A percentile compares a stretch with the other conserved stretches of the same genome.
Evolutionary conservation across 164 flowering plant species (phyloP).

Genomic region (Aristolochia fimbriata): DNA sequence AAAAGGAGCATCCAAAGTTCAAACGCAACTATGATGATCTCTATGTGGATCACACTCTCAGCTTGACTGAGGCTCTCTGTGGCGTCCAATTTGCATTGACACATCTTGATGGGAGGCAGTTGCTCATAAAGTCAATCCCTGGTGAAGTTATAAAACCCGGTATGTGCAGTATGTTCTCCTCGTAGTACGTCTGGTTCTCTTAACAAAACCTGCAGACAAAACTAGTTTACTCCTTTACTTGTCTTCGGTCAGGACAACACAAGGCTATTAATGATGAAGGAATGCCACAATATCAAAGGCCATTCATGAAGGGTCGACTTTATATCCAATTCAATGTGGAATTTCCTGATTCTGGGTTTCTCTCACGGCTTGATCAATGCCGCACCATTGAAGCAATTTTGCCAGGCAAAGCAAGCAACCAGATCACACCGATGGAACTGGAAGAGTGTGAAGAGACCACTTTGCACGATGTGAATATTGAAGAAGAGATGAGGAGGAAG

Average conservation of each 20-base stretch:
- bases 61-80: slow-evolving; percentile 45
- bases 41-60: slow-evolving; percentile 34
- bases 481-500: slow-evolving; percentile 48
- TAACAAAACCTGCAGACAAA: not conserved
- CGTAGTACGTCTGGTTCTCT: not conserved
- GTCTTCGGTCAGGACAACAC: slow-evolving; percentile 26
- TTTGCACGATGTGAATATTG: slow-evolving; percentile 50
- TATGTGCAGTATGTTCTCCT: slow-evolving; percentile 3
- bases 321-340: slow-evolving; percentile 51
- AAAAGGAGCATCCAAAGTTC: slow-evolving; percentile 44
- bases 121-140: slow-evolving; percentile 43
- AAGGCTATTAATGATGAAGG: slow-evolving; percentile 70
- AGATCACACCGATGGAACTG: slow-evolving; percentile 36
- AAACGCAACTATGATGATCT: slow-evolving; percentile 40
- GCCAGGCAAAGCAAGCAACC: slow-evolving; percentile 22
- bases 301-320: slow-evolving; percentile 56
- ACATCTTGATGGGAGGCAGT: slow-evolving; percentile 50
- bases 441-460: slow-evolving; percentile 64
- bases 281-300: slow-evolving; percentile 53
- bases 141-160: slow-evolving; percentile 52
- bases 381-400: slow-evolving; percentile 26
- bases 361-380: slow-evolving; percentile 41
- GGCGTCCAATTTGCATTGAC: slow-evolving; percentile 46
- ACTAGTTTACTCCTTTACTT: not conserved
- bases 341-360: slow-evolving; percentile 45